Conservation (phyloP, 441 rosid species). For the Aleurites moluccanus region DNA sequence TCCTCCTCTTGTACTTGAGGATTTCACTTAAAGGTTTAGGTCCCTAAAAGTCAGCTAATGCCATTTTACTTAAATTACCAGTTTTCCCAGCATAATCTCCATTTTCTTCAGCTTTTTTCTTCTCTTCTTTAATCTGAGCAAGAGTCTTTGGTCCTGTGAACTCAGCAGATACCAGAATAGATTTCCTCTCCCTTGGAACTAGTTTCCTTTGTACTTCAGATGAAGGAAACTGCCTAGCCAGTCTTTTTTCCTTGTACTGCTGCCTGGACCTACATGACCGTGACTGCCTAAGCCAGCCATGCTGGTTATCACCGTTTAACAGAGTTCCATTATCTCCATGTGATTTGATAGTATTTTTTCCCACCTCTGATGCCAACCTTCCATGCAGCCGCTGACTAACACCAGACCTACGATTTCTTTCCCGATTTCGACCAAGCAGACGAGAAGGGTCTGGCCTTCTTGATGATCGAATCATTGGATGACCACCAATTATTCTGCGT, state of each 20-base stretch:
- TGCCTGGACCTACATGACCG: slow-evolving; percentile 24
- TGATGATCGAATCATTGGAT: slow-evolving; percentile 25
- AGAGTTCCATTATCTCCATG: slow-evolving; percentile 23
- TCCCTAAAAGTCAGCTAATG: slow-evolving; percentile 40
- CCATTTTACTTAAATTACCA: slow-evolving; percentile 14
- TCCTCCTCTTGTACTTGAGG: slow-evolving; percentile 43
- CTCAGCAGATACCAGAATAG: slow-evolving; percentile 22
- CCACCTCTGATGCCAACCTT: slow-evolving; percentile 35
- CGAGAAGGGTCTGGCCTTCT: slow-evolving; percentile 30
- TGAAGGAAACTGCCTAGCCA: slow-evolving; percentile 21
- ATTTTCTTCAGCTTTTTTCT: slow-evolving; percentile 34
- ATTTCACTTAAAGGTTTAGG: slow-evolving; percentile 61
- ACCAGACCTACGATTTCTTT: slow-evolving; percentile 29
- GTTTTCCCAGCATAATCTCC: slow-evolving; percentile 14
- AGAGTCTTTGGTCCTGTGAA: slow-evolving; percentile 58
- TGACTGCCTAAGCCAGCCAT: slow-evolving; percentile 28
- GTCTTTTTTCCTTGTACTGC: slow-evolving; percentile 29
- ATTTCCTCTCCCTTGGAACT: slow-evolving; percentile 31
- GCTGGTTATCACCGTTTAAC: slow-evolving; percentile 23
- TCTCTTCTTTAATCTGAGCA: slow-evolving; percentile 55
- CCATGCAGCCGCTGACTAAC: slow-evolving; percentile 22
- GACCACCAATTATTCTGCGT: slow-evolving; percentile 30
- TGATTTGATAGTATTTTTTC: slow-evolving; percentile 31
- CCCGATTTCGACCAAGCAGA: slow-evolving; percentile 22
- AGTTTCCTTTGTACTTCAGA: slow-evolving; percentile 32